Evolutionary conservation across 768 basidiomycete genomes (phyloP).

Genomic region (Lentinula boryana): DNA sequence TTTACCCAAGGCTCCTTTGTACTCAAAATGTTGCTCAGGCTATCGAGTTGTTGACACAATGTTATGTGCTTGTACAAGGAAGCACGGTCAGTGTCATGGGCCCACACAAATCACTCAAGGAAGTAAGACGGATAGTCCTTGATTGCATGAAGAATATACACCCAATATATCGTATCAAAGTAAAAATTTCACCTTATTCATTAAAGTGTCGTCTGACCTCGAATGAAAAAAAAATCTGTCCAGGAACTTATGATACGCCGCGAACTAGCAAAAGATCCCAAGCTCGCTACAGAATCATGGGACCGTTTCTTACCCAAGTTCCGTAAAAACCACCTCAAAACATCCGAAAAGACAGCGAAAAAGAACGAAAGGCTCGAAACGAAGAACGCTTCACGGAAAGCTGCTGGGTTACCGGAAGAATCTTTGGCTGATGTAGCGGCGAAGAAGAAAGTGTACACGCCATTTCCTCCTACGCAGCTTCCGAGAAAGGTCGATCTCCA

Average conservation of each 20-base stretch:
- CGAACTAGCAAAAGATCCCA: slow-evolving; percentile 96
- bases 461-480: slow-evolving; percentile 92
- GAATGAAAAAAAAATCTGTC: neutral
- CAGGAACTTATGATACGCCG: slow-evolving; percentile 98
- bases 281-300: slow-evolving; percentile 91
- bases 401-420: slow-evolving; percentile 54
- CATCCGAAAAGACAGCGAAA: slow-evolving; percentile 87
- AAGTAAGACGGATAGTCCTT: slow-evolving; percentile 91
- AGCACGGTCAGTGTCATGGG: slow-evolving; percentile 99
- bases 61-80: slow-evolving; percentile 97
- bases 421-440: slow-evolving; percentile 43
- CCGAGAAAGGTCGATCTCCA: slow-evolving; percentile 96
- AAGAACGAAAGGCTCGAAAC: slow-evolving; percentile 70
- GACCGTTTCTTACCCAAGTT: slow-evolving; percentile 97
- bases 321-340: slow-evolving; percentile 87
- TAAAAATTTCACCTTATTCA: slow-evolving; percentile 15
- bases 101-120: slow-evolving; percentile 89
- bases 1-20: too few species aligned
- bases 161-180: slow-evolving; percentile 98
- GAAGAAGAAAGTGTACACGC: slow-evolving; percentile 98
- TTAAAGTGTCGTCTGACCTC: too few species aligned
- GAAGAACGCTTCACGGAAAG: slow-evolving; percentile 58
- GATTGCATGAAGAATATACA: slow-evolving; percentile 99
- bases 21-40: slow-evolving; percentile 46
- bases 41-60: slow-evolving; percentile 92